Base-by-base conservation (phyloP, 169 alveolate genomes). In the Eimeria tenella region DNA sequence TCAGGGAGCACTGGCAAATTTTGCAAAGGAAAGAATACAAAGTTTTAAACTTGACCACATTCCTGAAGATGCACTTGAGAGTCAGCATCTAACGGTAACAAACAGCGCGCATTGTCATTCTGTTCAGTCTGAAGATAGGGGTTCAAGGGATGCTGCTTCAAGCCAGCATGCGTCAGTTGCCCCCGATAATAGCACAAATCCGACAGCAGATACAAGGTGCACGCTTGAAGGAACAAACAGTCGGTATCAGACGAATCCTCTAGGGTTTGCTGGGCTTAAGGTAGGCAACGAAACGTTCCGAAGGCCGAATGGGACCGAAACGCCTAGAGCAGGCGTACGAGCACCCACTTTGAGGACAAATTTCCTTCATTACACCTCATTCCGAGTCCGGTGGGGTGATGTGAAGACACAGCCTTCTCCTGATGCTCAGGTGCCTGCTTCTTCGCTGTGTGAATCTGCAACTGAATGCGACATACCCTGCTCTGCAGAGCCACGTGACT, bases 301-400 rank as follows among this genome's bases (percentile, higher is more conserved):
- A 31, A 17, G 79, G 50, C 13, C 49, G 15, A 4, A 17, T 2
- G 31, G 52, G 25, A 9, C 71, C 4, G 53, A 79, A 31, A n/a
- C 71, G 10, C 52, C 55, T 60, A 55, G 23, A 52, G 88, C 88
- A 79, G 88, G 71, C 60, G 31, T n/a, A 53, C 53, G 65, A 10
- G 88, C 86, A 11, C 49, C 88, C 8, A 56, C 52, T 55, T 49
- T n/a, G 49, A 23, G 42, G 58, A 10, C 53, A 4, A 19, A 52
- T 13, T 79, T 52, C 21, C 8, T 55, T 6, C 88, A 56, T 9
- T 79, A 15, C 21, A 52, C 52, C n/a, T 55, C 88, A 19, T 79
- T 60, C 31, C 13, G 71, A 52, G 88, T 79, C 65, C 53, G 88
- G 21, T 79, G 88, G 88, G 88, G 65, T 68, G 71, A 79, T 50